Percentiles rank a stretch among this genome's conserved stretches.
phyloP scores from a whole-genome alignment of 805 yeast species.

The Starmerella lactis-condensi region DNA sequence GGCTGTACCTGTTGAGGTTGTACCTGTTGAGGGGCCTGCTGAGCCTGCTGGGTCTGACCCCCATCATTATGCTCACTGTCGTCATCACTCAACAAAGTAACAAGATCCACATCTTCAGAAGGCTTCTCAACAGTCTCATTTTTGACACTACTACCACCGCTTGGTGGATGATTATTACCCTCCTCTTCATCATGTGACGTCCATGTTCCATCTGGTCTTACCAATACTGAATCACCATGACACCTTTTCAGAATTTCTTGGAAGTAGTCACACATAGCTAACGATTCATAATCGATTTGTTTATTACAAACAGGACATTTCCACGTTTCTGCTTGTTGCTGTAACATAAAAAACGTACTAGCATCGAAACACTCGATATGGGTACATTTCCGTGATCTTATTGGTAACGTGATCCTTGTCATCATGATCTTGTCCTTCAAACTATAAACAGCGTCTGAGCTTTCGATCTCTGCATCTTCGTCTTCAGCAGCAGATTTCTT shows the following conservation, averaged over 20 bases:
- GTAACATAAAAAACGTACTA: conserved; percentile 49
- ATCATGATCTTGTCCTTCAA: conserved; percentile 67
- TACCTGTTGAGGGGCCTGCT: neutral
- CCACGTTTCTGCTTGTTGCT: conserved; percentile 71
- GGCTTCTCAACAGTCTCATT: conserved; percentile 2
- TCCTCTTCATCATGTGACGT: conserved; percentile 16
- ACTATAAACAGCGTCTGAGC: conserved; percentile 46
- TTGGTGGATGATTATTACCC: conserved; percentile 6
- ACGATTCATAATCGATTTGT: conserved; percentile 32
- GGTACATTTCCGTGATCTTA: conserved; percentile 47
- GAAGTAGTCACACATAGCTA: conserved; percentile 61
- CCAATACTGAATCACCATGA: conserved; percentile 44
- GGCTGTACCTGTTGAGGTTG: neutral
- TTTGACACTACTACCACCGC: conserved; percentile 4
- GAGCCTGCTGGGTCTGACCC: neutral
- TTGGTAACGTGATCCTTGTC: conserved; percentile 51
- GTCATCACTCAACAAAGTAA: conserved; percentile 9
- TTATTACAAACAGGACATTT: conserved; percentile 65
- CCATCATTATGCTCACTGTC: conserved; percentile 2
- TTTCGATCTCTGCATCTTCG: conserved; percentile 54
- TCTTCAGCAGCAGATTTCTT: conserved; percentile 24
- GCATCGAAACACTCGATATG: conserved; percentile 88
- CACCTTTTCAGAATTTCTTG: conserved; percentile 38
- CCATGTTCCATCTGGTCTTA: conserved; percentile 66
- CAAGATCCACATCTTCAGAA: conserved; percentile 5